Base-by-base conservation (phyloP, 805 yeast genomes). In the Myxozyma nipponensis region DNA sequence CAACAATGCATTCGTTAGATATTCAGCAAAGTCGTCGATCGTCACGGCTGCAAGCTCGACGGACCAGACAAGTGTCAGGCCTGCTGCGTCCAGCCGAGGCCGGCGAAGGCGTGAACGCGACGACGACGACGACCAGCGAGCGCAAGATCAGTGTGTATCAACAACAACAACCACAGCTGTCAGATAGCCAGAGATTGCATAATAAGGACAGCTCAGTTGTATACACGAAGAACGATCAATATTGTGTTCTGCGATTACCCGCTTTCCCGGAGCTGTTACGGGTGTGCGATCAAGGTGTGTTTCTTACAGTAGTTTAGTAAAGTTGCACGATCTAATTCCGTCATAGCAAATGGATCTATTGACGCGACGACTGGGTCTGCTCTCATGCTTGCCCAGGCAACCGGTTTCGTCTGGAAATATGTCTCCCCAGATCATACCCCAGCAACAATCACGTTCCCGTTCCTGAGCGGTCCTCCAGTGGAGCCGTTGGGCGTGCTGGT, bases 371-470 rank as follows among this genome's bases (percentile, higher is more conserved):
- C 83, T 9, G 71, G 70, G 36, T 76, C 71, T 61, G 80, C 83
- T 0, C 65, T 81, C 25, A 71, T 76, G 2, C 67, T 78, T 3
- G 73, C 78, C 15, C 72, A 70, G n/a, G 67, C 73, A 22, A 70
- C 78, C 32, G 73, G 84, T 19, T 74, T 77, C 59, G 82, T 83
- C 4, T 89, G 95, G 90, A 72, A 77, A 47, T 84, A 82, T 62
- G 71, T 73, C 47, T 77, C 88, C 1, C 76, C 77, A 10, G 87
- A 85, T 57, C 70, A 72, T 26, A 66, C 74, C 1, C 88, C 93
- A 0, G 64, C 76, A 13, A 75, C 82, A 1, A 70, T 77, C 38
- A 77, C 79, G 50, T 77, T 83, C 50, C 79, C 77, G 0, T 39
- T 49, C n/a, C 28, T 44, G 3, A 56, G 40, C 22, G 42, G 51